Percentiles rank a stretch among this genome's conserved stretches.
These are phyloP conservation scores for Penicillium longicatenatum DNA, from an alignment of 495 filamentous ascomycete genomes.

Conservation along the genomic window DNA sequence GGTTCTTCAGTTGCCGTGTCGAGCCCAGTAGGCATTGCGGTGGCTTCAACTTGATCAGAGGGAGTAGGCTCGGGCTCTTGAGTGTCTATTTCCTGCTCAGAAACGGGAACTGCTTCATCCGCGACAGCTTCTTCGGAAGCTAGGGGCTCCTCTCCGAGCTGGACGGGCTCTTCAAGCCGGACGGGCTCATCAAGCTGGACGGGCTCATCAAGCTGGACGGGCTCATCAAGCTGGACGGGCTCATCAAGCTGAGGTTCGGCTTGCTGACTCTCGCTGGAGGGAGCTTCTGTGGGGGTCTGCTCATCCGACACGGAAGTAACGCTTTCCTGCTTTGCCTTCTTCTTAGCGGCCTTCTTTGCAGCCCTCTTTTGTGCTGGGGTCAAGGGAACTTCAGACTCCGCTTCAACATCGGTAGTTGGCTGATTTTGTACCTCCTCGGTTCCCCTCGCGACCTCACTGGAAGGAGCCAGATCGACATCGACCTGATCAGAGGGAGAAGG, in stretches of 20 bases:
- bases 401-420: constrained; percentile 4
- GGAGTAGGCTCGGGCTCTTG: not conserved
- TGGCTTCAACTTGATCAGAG: not conserved
- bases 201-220: not conserved
- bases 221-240: not conserved
- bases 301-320: constrained; percentile 20
- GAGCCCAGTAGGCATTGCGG: not conserved
- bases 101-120: not conserved
- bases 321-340: constrained; percentile 28
- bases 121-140: not conserved
- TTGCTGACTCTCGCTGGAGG: not conserved
- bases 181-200: not conserved
- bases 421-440: constrained; percentile 8
- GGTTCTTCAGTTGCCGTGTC: constrained; percentile 2
- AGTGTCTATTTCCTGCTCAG: not conserved
- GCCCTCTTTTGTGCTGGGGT: constrained; percentile 37
- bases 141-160: no score
- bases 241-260: not conserved
- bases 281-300: constrained; percentile 16
- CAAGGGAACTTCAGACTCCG: constrained; percentile 25
- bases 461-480: not conserved
- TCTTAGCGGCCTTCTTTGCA: constrained; percentile 44
- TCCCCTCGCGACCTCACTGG: not conserved
- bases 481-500: not conserved
- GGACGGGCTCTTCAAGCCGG: no score